These are phyloP conservation scores for Chlorophyllum brunneum DNA, from an alignment of 768 basidiomycete genomes.

Conservation along the genomic window DNA sequence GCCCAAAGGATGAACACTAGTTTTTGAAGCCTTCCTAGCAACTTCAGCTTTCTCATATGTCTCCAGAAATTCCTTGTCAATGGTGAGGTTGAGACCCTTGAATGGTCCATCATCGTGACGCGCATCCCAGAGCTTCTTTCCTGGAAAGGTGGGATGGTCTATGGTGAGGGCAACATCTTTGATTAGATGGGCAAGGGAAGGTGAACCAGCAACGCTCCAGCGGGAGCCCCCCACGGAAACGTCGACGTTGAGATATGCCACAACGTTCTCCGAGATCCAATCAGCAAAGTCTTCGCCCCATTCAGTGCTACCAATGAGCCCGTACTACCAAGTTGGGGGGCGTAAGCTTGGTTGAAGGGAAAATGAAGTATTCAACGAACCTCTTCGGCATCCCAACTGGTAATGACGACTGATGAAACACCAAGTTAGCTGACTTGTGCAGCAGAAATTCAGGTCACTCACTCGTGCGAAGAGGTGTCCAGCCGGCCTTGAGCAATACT, in stretches of 20 bases:
- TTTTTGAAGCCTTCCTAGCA: conserved; percentile 27
- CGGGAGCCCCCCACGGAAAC: conserved; percentile 59
- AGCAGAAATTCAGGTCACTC: conserved; percentile 1
- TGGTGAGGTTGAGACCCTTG: conserved; percentile 26
- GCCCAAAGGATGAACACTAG: conserved; percentile 60
- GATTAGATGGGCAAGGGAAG: conserved; percentile 79
- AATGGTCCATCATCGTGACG: conserved; percentile 55
- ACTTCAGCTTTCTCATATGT: conserved; percentile 35
- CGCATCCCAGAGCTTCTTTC: conserved; percentile 79
- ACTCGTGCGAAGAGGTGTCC: conserved; percentile 75
- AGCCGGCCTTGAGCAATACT: conserved; percentile 60
- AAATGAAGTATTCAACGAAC: conserved; percentile 37
- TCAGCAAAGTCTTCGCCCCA: conserved; percentile 89
- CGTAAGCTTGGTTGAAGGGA: conserved; percentile 4
- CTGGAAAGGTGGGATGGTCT: conserved; percentile 64
- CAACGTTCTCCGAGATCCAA: conserved; percentile 78
- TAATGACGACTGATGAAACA: conserved; percentile 46
- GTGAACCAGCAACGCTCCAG: conserved; percentile 61
- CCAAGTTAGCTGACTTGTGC: not conserved
- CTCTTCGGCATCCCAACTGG: conserved; percentile 77
- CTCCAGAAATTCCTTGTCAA: conserved; percentile 40
- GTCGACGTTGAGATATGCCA: conserved; percentile 85
- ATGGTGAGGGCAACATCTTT: conserved; percentile 63
- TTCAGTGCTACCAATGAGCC: conserved; percentile 84
- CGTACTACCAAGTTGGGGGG: conserved; percentile 33